phyloP scores from a whole-genome alignment of 2,329 filamentous ascomycete genomes.

The Ophiostoma sp. region DNA sequence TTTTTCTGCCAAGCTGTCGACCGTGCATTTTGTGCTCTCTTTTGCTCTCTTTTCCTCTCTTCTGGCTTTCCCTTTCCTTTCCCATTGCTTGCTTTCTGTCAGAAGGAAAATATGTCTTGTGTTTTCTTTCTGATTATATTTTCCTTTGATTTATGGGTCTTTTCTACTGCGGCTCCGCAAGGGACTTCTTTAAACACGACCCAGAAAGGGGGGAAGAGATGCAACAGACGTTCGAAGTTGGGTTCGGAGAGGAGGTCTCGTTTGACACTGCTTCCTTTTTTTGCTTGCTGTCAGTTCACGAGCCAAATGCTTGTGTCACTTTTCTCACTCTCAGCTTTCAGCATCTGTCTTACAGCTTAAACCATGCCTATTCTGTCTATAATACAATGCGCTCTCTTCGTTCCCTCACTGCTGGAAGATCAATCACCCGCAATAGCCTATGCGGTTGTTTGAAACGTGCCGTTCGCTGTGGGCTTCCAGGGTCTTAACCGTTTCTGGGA shows the following conservation, averaged over 20 bases:
- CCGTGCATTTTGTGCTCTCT: neutral
- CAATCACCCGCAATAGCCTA: conserved; percentile 8
- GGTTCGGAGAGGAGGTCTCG: neutral
- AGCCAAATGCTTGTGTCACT: neutral
- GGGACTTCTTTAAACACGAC: neutral
- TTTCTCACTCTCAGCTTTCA: neutral
- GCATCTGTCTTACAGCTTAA: neutral
- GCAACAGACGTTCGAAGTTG: neutral
- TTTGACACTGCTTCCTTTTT: neutral
- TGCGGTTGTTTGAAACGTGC: neutral
- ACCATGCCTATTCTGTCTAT: neutral
- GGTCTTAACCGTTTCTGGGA: neutral
- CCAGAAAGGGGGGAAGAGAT: neutral
- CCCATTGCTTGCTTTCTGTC: neutral
- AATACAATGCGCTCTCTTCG: neutral
- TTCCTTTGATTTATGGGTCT: neutral
- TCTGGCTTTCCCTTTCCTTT: conserved; percentile 2
- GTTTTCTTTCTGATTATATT: neutral
- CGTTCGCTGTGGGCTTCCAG: neutral
- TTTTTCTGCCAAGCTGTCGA: neutral
- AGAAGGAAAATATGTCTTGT: neutral
- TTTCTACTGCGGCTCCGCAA: neutral
- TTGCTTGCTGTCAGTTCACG: neutral
- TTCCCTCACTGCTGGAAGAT: neutral
- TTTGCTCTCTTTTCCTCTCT: neutral